Conservation (phyloP, 2,329 filamentous ascomycete species). For the Hymenoscyphus fraxineus region DNA sequence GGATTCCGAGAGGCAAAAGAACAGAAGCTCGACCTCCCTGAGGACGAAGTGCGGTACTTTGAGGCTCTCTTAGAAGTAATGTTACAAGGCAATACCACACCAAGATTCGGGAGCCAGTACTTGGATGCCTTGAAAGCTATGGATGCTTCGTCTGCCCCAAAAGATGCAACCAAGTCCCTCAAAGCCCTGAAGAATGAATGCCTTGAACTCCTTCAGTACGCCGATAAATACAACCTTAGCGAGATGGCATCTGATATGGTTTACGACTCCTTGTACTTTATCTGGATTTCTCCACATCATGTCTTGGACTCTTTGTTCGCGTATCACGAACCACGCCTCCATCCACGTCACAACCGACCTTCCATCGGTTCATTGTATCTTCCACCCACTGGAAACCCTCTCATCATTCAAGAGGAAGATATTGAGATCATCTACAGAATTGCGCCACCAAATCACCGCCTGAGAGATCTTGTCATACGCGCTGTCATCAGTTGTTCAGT, state of each 20-base stretch:
- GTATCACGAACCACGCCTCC: too few relatives aligned
- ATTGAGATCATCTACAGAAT: slow-evolving; percentile 14
- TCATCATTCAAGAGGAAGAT: neutral
- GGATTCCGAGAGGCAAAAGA: slow-evolving; percentile 12
- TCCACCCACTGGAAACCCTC: neutral
- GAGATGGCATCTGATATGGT: neutral
- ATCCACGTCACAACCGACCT: too few relatives aligned
- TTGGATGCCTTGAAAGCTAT: neutral
- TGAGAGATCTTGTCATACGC: slow-evolving; percentile 10
- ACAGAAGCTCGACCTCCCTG: slow-evolving; percentile 14
- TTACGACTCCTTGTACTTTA: slow-evolving; percentile 6
- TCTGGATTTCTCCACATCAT: neutral
- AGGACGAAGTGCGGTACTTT: slow-evolving; percentile 15
- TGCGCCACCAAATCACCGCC: slow-evolving; percentile 4
- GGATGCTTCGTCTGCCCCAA: neutral
- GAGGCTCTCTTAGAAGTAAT: slow-evolving; percentile 16
- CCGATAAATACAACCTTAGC: slow-evolving; percentile 12
- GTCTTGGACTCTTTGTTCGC: too few relatives aligned
- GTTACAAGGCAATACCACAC: neutral
- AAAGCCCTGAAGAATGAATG: slow-evolving; percentile 1
- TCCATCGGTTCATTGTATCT: too few relatives aligned
- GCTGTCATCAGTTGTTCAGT: slow-evolving; percentile 7
- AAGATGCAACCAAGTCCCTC: neutral
- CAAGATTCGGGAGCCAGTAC: neutral
- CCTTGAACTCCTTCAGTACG: slow-evolving; percentile 10